phyloP scores from a whole-genome alignment of 78 protist genomes.

The Pigoraptor vietnamica region DNA sequence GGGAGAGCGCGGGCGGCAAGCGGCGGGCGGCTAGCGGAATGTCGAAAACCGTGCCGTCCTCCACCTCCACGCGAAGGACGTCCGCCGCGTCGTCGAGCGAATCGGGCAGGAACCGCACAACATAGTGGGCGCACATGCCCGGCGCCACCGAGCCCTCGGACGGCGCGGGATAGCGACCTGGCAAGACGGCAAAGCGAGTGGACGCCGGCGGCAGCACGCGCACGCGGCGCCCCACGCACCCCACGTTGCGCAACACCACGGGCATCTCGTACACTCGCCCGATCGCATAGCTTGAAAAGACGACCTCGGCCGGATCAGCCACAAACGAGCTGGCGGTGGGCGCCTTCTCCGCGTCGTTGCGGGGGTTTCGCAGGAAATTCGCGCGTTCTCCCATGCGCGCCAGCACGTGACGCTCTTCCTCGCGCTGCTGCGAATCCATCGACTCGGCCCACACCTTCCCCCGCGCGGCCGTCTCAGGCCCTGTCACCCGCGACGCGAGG shows the following conservation, averaged over 20 bases:
- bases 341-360: neutral
- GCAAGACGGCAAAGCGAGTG: neutral
- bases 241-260: neutral
- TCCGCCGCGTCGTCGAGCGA: neutral
- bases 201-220: neutral
- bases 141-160: neutral
- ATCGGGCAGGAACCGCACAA: neutral
- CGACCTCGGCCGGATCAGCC: neutral
- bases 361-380: neutral
- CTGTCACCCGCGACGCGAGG: neutral
- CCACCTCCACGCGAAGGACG: neutral
- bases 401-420: neutral
- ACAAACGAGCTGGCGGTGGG: neutral
- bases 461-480: neutral
- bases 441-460: neutral
- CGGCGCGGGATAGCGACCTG: neutral
- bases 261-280: neutral
- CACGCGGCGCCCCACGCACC: neutral
- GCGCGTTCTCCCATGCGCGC: neutral
- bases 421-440: neutral
- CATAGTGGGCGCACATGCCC: neutral
- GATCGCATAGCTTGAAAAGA: neutral
- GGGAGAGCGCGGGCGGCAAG: neutral
- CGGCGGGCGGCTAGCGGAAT: neutral
- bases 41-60: neutral